Conservation (phyloP, 2,329 filamentous ascomycete species). For the Paraphaeosphaeria minitans region DNA sequence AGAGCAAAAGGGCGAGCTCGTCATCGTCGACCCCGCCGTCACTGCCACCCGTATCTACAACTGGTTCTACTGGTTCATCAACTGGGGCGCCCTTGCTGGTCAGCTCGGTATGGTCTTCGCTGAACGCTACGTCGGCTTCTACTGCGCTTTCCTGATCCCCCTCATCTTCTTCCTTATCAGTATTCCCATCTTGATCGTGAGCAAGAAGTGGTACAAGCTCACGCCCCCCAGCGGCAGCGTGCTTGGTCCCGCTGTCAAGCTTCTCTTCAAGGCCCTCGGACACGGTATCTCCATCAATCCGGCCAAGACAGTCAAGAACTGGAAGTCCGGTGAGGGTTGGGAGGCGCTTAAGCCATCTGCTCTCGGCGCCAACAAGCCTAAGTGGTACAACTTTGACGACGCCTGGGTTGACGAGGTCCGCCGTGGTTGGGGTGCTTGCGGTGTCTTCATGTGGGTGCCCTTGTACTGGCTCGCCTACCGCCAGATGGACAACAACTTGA, state of each 20-base stretch:
- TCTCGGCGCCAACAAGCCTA: conserved; percentile 57
- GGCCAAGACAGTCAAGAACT: conserved; percentile 3
- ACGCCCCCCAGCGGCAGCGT: conserved; percentile 71
- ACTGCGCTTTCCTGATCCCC: conserved; percentile 70
- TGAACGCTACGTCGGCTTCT: conserved; percentile 69
- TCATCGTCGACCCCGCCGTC: conserved; percentile 68
- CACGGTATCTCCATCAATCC: not conserved
- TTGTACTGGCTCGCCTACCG: conserved; percentile 46
- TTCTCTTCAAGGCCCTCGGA: conserved; percentile 58
- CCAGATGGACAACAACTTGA: conserved; percentile 56
- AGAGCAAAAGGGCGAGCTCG: conserved; percentile 62
- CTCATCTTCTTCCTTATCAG: conserved; percentile 65
- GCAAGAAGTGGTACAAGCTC: conserved; percentile 19
- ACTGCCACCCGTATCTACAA: conserved; percentile 69
- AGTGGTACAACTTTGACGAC: conserved; percentile 80
- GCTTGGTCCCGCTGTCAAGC: conserved; percentile 65
- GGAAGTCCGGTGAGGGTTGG: conserved; percentile 49
- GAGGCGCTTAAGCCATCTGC: conserved; percentile 67
- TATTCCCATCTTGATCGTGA: conserved; percentile 58
- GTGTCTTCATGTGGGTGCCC: conserved; percentile 55
- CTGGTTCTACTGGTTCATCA: conserved; percentile 74
- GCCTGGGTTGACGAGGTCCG: conserved; percentile 68
- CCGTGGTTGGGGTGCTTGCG: conserved; percentile 21
- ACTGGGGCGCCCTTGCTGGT: conserved; percentile 65
- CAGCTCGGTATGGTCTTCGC: conserved; percentile 71